Base-by-base conservation (phyloP, 257 asterid species). In the Penstemon newberryi region DNA sequence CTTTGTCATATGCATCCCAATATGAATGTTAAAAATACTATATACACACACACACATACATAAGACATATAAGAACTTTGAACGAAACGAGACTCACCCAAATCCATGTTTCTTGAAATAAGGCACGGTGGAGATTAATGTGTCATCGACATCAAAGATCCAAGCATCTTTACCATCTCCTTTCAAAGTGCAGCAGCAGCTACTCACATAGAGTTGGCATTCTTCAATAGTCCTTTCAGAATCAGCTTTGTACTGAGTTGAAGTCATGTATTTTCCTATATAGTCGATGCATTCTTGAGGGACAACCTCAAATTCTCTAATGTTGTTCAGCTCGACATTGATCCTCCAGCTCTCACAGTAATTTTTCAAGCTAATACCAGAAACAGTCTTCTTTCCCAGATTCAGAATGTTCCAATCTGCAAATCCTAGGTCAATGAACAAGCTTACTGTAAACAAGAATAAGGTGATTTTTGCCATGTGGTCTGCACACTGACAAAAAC, bases 281-380 rank as follows among this genome's bases (percentile, higher is more conserved):
- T 58, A 72, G 1, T 49, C 56, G 4, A 18, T 61, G 69, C 85
- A 84, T 70, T 81, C 86, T 49, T 84, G 75, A 8, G 83, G 89
- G 45, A 79, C 85, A 56, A 75, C 81, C 56, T 75, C 83, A 54
- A 84, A 79, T 4, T 57, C 80, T 47, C 72, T 67, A 10, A 79
- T 77, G 71, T 81, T 81, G 82, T 84, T 84, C 45, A 81, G 8
- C 70, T 79, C 85, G 3, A 84, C 87, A 70, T 75, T 84, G 6
- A 77, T 62, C 63, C 83, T 81, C 86, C 84, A 84, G 75, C 85
- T 84, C 81, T 84, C 89, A 50, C 89, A 84, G 46, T 77, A 77
- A 40, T 73, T 79, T 70, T 84, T 81, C 85, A 84, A 70, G 59
- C 67, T 72, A 3, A 58, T 43, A 6, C 80, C 77, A 1, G 61